Conservation (phyloP, 805 yeast species). For the Sugiyamaella valdiviana region DNA sequence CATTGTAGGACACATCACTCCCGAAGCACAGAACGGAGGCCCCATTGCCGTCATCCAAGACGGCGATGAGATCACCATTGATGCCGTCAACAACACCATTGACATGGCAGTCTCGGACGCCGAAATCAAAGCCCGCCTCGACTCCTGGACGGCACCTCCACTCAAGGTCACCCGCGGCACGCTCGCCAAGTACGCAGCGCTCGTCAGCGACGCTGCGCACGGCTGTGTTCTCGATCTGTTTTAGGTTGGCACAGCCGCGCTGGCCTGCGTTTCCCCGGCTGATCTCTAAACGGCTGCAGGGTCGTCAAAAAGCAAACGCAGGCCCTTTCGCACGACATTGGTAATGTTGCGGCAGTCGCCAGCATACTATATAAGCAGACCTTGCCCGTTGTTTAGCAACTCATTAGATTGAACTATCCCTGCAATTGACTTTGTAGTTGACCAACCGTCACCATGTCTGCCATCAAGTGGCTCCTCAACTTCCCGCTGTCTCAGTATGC, state of each 20-base stretch:
- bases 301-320: background rate
- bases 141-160: conserved; percentile 67
- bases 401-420: background rate
- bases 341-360: too few relatives aligned
- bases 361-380: too few relatives aligned
- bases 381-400: background rate
- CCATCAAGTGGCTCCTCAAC: background rate
- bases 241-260: background rate
- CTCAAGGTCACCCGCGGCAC: conserved; percentile 89
- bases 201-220: conserved; percentile 81
- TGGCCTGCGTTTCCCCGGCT: background rate
- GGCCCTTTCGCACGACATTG: too few relatives aligned
- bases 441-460: background rate
- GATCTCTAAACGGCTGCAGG: background rate
- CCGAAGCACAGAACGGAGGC: conserved; percentile 96
- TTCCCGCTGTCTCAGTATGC: conserved; percentile 15
- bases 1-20: conserved; percentile 93
- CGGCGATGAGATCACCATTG: conserved; percentile 85
- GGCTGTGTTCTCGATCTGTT: conserved; percentile 67
- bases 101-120: conserved; percentile 69
- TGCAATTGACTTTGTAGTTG: too few relatives aligned
- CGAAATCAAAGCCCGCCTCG: conserved; percentile 64
- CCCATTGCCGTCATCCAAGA: conserved; percentile 89
- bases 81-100: conserved; percentile 80
- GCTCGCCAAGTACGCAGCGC: conserved; percentile 68